phyloP scores from a whole-genome alignment of 108 stramenopile genomes.

The Pseudonitzschia multiseries region DNA sequence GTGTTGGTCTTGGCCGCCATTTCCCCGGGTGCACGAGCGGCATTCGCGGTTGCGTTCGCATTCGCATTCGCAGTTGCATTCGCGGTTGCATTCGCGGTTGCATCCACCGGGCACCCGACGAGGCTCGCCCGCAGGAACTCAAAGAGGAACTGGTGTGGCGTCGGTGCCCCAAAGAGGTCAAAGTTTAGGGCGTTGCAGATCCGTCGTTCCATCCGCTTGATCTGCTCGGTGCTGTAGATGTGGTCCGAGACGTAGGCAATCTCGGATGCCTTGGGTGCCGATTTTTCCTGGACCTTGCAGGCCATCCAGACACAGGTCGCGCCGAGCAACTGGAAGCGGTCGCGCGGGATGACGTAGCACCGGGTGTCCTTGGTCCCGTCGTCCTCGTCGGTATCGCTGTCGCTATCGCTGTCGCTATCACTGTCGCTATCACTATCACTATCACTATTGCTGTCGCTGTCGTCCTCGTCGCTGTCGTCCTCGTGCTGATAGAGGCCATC shows the following conservation, averaged over 20 bases:
- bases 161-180: slow-evolving; percentile 39
- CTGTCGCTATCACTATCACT: background rate
- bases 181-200: slow-evolving; percentile 66
- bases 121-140: slow-evolving; percentile 67
- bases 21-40: too few relatives aligned
- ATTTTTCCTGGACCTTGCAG: slow-evolving; percentile 70
- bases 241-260: slow-evolving; percentile 79
- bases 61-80: too few relatives aligned
- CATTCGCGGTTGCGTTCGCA: too few relatives aligned
- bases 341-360: slow-evolving; percentile 39
- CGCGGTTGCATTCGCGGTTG: too few relatives aligned
- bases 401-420: background rate
- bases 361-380: slow-evolving; percentile 35
- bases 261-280: slow-evolving; percentile 49
- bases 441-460: slow-evolving; percentile 1
- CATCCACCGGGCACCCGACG: slow-evolving; percentile 46
- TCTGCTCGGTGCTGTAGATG: slow-evolving; percentile 52
- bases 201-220: slow-evolving; percentile 63
- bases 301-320: slow-evolving; percentile 80
- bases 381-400: slow-evolving; percentile 6
- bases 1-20: background rate
- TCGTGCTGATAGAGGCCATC: background rate
- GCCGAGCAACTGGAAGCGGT: slow-evolving; percentile 62
- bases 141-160: slow-evolving; percentile 58
- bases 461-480: slow-evolving; percentile 33